A percentile compares a stretch with the other conserved stretches of the same genome.
These are phyloP conservation scores for Circinella minor DNA, from an alignment of 371 early-diverging fungal genomes.

Conservation along the genomic window DNA sequence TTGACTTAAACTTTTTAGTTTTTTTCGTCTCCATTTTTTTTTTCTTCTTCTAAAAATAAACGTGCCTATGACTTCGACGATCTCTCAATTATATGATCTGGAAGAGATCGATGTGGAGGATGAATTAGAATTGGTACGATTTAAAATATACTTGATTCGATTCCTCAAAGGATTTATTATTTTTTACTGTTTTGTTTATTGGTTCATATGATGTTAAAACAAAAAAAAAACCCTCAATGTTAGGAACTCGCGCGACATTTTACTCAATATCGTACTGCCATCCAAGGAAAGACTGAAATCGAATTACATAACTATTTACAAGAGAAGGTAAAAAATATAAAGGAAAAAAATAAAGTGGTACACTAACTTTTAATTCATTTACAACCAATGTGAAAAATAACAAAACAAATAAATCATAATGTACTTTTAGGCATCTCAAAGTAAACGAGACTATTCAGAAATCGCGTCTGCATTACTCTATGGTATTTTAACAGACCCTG, in stretches of 20 bases:
- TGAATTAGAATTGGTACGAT: conserved; percentile 39
- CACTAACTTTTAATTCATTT: neutral
- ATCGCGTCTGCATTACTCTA: conserved; percentile 71
- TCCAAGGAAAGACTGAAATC: conserved; percentile 60
- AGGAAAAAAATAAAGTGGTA: neutral
- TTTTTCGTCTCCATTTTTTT: too few relatives aligned
- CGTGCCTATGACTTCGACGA: neutral
- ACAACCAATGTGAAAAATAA: neutral
- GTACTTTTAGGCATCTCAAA: conserved; percentile 48
- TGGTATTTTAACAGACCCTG: conserved; percentile 60
- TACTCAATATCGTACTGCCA: conserved; percentile 42
- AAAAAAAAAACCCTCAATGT: neutral
- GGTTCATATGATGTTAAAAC: too few relatives aligned
- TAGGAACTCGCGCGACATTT: conserved; percentile 60
- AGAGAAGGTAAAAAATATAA: conserved; percentile 41
- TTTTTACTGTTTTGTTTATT: neutral
- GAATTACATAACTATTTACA: conserved; percentile 72
- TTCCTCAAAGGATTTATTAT: neutral
- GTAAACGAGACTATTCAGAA: conserved; percentile 60
- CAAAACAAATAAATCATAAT: too few relatives aligned
- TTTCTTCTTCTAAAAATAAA: too few relatives aligned
- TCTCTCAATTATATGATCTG: conserved; percentile 35
- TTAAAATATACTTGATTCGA: neutral
- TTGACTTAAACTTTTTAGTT: too few relatives aligned
- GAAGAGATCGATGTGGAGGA: conserved; percentile 41